Percentiles rank a stretch among this genome's conserved stretches.
Conservation (phyloP, 2,329 filamentous ascomycete species). For the Pseudopyricularia javanii region DNA sequence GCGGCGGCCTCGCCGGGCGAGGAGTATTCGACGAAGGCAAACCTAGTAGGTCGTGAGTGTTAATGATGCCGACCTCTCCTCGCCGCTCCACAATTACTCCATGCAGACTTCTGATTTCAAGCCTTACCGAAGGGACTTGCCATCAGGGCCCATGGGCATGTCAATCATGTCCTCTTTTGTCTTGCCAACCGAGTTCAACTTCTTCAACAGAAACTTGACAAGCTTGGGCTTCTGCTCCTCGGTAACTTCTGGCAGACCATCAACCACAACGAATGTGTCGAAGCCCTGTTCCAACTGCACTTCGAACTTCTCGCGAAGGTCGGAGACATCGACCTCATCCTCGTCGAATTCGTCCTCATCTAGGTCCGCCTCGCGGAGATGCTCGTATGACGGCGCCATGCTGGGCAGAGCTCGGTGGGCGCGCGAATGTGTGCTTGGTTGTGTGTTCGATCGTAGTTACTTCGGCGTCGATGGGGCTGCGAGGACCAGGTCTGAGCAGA, state of each 20-base stretch:
- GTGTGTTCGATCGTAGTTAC: not conserved
- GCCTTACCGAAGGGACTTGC: constrained; percentile 68
- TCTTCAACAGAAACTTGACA: constrained; percentile 90
- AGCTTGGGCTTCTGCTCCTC: constrained; percentile 90
- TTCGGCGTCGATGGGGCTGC: not conserved
- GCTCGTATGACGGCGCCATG: constrained; percentile 92
- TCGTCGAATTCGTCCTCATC: constrained; percentile 77
- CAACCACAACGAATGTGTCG: constrained; percentile 91
- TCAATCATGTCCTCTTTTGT: constrained; percentile 77
- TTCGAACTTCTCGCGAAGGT: constrained; percentile 88
- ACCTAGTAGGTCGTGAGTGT: constrained; percentile 38
- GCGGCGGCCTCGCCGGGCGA: constrained; percentile 80
- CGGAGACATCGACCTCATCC: constrained; percentile 89
- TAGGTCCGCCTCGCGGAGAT: constrained; percentile 82
- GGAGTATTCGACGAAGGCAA: constrained; percentile 94
- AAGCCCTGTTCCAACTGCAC: constrained; percentile 92
- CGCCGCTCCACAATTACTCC: constrained; percentile 4
- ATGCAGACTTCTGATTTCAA: not conserved
- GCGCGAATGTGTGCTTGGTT: not conserved
- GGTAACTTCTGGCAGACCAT: constrained; percentile 80
- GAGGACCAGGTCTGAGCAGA: not conserved
- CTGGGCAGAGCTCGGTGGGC: constrained; percentile 25
- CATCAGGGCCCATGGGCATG: constrained; percentile 86
- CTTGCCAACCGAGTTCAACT: constrained; percentile 75
- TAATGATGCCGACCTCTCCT: not conserved